Evolutionary conservation across 805 yeast genomes (phyloP).

Genomic region (Huiozyma naganishii): DNA sequence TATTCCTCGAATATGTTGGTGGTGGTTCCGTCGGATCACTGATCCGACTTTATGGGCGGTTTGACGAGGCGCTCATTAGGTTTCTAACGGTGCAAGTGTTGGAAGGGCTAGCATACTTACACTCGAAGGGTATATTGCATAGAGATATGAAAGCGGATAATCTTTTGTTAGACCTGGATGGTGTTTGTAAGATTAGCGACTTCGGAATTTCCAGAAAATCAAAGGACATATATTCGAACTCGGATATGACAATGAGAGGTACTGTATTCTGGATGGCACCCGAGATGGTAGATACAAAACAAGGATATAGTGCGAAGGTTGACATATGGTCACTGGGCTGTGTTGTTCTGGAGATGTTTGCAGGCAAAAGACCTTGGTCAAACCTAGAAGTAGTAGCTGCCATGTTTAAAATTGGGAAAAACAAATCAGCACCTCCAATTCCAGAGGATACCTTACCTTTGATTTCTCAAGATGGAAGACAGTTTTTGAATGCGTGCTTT

Average conservation of each 20-base stretch:
- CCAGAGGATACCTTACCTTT: conserved; percentile 71
- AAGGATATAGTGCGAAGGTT: conserved; percentile 94
- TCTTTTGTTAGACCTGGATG: conserved; percentile 76
- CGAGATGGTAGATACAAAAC: conserved; percentile 85
- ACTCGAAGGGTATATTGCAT: conserved; percentile 77
- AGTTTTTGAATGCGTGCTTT: conserved; percentile 70
- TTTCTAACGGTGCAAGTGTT: conserved; percentile 72
- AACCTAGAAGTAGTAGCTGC: conserved; percentile 92
- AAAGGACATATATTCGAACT: conserved; percentile 77
- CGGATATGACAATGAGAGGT: conserved; percentile 98
- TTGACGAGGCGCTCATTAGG: conserved; percentile 66
- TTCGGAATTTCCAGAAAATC: conserved; percentile 90
- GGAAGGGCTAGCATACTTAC: conserved; percentile 78
- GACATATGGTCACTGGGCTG: conserved; percentile 99
- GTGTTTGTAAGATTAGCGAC: conserved; percentile 89
- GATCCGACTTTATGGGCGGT: conserved; percentile 70
- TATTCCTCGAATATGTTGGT: conserved; percentile 91
- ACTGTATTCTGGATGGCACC: conserved; percentile 99
- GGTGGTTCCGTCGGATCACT: conserved; percentile 94
- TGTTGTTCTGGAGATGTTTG: conserved; percentile 94
- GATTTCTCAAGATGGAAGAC: conserved; percentile 54
- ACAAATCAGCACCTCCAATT: conserved; percentile 88
- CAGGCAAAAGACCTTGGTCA: conserved; percentile 96
- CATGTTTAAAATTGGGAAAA: conserved; percentile 76
- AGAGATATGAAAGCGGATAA: conserved; percentile 96